A percentile compares a stretch with the other conserved stretches of the same genome.
phyloP scores from a whole-genome alignment of 805 yeast species.

The Candida fluviatilis region DNA sequence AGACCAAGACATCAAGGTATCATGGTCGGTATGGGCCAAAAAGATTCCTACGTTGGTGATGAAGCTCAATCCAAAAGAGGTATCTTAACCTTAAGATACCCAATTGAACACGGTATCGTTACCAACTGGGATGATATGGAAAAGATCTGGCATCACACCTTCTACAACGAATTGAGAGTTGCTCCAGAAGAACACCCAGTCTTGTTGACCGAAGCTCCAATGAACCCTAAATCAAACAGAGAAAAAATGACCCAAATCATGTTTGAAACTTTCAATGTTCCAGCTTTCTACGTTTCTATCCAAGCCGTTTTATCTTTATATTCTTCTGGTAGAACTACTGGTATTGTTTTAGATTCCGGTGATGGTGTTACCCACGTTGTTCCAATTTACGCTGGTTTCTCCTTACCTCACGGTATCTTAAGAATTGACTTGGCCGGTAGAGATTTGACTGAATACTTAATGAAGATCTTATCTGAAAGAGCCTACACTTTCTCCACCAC shows the following conservation, averaged over 20 bases:
- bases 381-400: constrained; percentile 99
- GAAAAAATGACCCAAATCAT: constrained; percentile 99
- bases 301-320: constrained; percentile 98
- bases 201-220: constrained; percentile 98
- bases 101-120: constrained; percentile 99
- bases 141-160: constrained; percentile 99
- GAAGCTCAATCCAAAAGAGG: constrained; percentile 99
- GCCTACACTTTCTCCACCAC: constrained; percentile 98
- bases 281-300: constrained; percentile 98
- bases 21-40: constrained; percentile 99
- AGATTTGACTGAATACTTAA: constrained; percentile 97
- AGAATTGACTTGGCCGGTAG: constrained; percentile 99
- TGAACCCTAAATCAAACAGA: constrained; percentile 99
- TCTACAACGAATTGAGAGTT: constrained; percentile 99
- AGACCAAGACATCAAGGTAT: constrained; percentile 99
- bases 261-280: constrained; percentile 99
- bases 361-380: constrained; percentile 99
- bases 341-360: constrained; percentile 99
- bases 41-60: constrained; percentile 99
- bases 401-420: constrained; percentile 97
- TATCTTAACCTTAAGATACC: constrained; percentile 97
- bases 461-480: constrained; percentile 97
- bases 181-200: constrained; percentile 99
- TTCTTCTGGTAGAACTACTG: constrained; percentile 99
- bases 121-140: constrained; percentile 99